Evolutionary conservation across 805 yeast species (phyloP).

Genomic region (Teunomyces funiuensis): DNA sequence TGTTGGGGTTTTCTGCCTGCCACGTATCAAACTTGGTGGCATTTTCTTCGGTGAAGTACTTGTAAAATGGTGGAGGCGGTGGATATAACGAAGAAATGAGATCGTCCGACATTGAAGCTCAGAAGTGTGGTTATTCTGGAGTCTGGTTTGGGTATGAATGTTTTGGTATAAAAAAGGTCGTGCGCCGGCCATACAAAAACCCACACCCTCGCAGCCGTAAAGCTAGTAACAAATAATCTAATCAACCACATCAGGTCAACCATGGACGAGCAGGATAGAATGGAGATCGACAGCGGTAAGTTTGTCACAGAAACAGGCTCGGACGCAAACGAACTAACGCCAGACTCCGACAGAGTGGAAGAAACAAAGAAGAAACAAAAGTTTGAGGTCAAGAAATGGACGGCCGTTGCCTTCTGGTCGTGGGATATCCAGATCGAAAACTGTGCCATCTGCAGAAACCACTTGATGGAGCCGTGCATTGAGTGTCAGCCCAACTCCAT

Average conservation of each 20-base stretch:
- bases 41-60: slow-evolving; percentile 72
- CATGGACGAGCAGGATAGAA: slow-evolving; percentile 21
- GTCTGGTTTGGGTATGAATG: no score
- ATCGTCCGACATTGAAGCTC: slow-evolving; percentile 21
- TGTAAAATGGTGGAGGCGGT: slow-evolving; percentile 86
- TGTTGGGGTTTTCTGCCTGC: slow-evolving; percentile 9
- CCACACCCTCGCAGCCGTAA: background rate
- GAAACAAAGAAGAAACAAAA: slow-evolving; percentile 37
- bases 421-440: slow-evolving; percentile 96
- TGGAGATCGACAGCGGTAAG: slow-evolving; percentile 35
- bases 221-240: background rate
- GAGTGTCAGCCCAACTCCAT: slow-evolving; percentile 89
- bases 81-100: slow-evolving; percentile 76
- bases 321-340: slow-evolving; percentile 15
- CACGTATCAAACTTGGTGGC: slow-evolving; percentile 40
- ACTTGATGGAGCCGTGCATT: slow-evolving; percentile 96
- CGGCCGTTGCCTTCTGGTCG: slow-evolving; percentile 99
- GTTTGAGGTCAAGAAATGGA: slow-evolving; percentile 96
- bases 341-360: slow-evolving; percentile 17
- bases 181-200: background rate
- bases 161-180: background rate
- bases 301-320: slow-evolving; percentile 1
- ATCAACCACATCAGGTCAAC: slow-evolving; percentile 4
- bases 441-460: slow-evolving; percentile 97
- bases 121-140: no score